Base-by-base conservation (phyloP, 2,329 filamentous ascomycete species). In the Ceratocystis lukuohia region DNA sequence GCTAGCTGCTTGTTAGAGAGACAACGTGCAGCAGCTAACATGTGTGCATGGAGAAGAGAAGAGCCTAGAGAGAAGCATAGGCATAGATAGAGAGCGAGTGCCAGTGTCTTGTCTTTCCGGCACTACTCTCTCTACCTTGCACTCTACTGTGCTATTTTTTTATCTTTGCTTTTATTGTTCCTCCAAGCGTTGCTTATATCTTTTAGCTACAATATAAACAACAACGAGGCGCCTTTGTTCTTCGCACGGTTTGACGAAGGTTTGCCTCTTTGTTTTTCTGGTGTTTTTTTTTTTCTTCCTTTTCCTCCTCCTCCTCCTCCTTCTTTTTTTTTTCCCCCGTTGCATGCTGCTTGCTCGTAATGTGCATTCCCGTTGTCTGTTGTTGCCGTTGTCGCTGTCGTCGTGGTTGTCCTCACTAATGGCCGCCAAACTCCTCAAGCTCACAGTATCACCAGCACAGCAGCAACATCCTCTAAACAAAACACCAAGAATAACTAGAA, bases 301-400 rank as follows among this genome's bases (percentile, higher is more conserved):
- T 6, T 15, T 41, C 53, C 44, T 25, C 20, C 10, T 28, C 62
- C 17, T 37, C 20, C 10, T 28, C 62, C 17, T 37, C 28, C 33
- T 30, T n/a, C n/a, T 37, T 59, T 5, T n/a, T 45, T 44, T 8
- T 44, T 8, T 20, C 17, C 48, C 25, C 8, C 4, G 6, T 17
- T 33, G 41, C n/a, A 45, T 59, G 30, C 37, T 45, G 62, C 7
- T 53, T 28, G 48, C 5, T 15, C 8, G 28, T 46, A 61, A 56
- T 65, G 44, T 65, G n/a, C 37, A 28, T 64, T 46, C 41, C 33
- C 28, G 22, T 64, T 46, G 45, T n/a, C 64, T 44, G 20, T 62
- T 45, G 46, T 45, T 57, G 22, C 30, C 37, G 25, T 62, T 56
- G 61, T 65, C 37, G 44, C 17, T 63, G 22, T 53, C 37, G 45